phyloP scores from a whole-genome alignment of 2,329 filamentous ascomycete genomes.

The Apiospora koreana region DNA sequence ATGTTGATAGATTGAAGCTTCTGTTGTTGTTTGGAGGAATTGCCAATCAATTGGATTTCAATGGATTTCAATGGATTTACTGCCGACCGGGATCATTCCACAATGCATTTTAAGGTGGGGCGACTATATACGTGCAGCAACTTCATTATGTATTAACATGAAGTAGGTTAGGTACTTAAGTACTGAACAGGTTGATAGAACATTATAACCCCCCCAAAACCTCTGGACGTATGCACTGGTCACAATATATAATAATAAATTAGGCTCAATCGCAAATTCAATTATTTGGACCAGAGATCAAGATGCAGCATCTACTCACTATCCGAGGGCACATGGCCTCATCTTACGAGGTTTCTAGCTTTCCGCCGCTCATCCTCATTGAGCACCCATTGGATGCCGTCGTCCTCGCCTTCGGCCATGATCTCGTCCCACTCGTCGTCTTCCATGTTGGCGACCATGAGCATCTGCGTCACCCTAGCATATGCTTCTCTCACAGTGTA shows the following conservation, averaged over 20 bases:
- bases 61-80: no score
- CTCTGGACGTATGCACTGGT: no score
- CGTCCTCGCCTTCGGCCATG: conserved; percentile 45
- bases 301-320: not conserved
- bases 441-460: conserved; percentile 76
- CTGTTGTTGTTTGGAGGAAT: not conserved
- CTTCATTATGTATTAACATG: no score
- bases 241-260: no score
- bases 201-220: no score
- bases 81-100: not conserved
- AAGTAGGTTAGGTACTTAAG: no score
- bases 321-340: conserved; percentile 9
- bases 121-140: not conserved
- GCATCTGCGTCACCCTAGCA: conserved; percentile 67
- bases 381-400: conserved; percentile 62
- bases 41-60: no score
- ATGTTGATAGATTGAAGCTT: not conserved
- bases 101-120: not conserved
- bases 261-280: not conserved
- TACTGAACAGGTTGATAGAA: not conserved
- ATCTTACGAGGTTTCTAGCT: conserved; percentile 60
- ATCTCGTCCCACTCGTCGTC: conserved; percentile 79
- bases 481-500: conserved; percentile 71
- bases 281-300: conserved; percentile 7
- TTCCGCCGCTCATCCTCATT: conserved; percentile 63